These are phyloP conservation scores for Colletotrichum zoysiae DNA, from an alignment of 2,329 filamentous ascomycete genomes.

Conservation along the genomic window DNA sequence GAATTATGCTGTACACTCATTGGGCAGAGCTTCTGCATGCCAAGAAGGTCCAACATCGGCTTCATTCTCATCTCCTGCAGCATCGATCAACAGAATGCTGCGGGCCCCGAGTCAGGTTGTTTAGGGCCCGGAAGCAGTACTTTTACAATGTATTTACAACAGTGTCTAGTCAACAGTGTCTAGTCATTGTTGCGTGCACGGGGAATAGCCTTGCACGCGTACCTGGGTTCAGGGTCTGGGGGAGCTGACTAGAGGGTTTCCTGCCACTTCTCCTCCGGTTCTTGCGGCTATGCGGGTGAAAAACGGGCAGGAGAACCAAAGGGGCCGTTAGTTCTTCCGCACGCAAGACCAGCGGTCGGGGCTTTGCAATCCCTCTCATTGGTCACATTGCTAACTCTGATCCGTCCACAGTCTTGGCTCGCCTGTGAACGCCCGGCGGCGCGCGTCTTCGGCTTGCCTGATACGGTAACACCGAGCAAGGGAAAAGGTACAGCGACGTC, in stretches of 20 bases:
- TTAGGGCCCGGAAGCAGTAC: neutral
- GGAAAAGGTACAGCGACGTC: constrained; percentile 26
- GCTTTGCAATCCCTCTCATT: constrained; percentile 7
- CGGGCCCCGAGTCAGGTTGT: constrained; percentile 27
- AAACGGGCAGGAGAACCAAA: neutral
- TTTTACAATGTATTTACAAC: no score
- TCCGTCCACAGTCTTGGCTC: constrained; percentile 26
- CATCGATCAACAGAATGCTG: constrained; percentile 22
- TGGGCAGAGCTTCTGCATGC: constrained; percentile 13
- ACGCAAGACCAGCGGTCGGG: neutral
- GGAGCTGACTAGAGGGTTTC: constrained; percentile 1
- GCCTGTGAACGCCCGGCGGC: constrained; percentile 1
- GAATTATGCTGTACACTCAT: neutral
- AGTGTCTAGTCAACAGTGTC: no score
- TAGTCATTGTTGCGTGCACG: no score
- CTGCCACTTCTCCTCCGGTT: constrained; percentile 11
- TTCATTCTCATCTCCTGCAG: constrained; percentile 22
- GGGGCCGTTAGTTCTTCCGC: constrained; percentile 23
- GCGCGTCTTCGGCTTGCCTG: constrained; percentile 29
- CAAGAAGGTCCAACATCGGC: constrained; percentile 31
- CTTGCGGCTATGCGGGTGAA: constrained; percentile 21
- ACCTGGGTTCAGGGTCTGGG: neutral
- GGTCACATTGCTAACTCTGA: neutral
- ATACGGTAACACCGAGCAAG: constrained; percentile 13
- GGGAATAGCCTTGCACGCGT: no score